phyloP scores from a whole-genome alignment of 2,329 filamentous ascomycete genomes.

The Chaetothyriales sp. region DNA sequence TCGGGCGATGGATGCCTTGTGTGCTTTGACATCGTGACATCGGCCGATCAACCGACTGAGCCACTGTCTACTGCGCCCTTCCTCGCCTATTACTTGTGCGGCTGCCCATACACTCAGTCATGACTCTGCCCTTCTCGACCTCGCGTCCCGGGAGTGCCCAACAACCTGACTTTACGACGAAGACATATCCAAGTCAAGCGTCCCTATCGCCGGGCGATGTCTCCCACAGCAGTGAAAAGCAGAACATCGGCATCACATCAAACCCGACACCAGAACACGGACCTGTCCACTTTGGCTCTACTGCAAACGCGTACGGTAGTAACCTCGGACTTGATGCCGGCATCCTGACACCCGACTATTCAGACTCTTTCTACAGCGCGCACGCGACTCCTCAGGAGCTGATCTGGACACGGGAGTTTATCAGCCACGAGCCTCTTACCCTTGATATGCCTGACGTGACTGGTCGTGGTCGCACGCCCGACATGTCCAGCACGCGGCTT shows the following conservation, averaged over 20 bases:
- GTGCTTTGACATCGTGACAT: neutral
- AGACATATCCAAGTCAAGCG: neutral
- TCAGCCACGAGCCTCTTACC: conserved; percentile 6
- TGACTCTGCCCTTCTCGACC: conserved; percentile 6
- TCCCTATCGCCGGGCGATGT: neutral
- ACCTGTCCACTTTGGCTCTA: neutral
- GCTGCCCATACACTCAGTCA: neutral
- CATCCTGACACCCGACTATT: conserved; percentile 12
- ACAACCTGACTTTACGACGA: neutral
- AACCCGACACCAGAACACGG: conserved; percentile 6
- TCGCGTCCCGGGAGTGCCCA: conserved; percentile 1
- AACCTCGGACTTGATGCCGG: conserved; percentile 2
- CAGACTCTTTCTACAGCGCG: conserved; percentile 13
- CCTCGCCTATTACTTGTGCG: neutral
- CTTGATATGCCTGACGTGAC: conserved; percentile 7
- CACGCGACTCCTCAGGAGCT: conserved; percentile 15
- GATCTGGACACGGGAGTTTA: conserved; percentile 13
- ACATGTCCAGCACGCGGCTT: neutral
- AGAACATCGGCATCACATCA: conserved; percentile 9
- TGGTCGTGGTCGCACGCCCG: conserved; percentile 2
- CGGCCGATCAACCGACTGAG: neutral
- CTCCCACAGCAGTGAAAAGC: conserved; percentile 2
- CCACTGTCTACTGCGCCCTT: neutral
- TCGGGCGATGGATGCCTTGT: neutral
- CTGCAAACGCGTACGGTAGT: neutral